Evolutionary conservation across 2,329 filamentous ascomycete genomes (phyloP).

Genomic region (Clonostachys chloroleuca): DNA sequence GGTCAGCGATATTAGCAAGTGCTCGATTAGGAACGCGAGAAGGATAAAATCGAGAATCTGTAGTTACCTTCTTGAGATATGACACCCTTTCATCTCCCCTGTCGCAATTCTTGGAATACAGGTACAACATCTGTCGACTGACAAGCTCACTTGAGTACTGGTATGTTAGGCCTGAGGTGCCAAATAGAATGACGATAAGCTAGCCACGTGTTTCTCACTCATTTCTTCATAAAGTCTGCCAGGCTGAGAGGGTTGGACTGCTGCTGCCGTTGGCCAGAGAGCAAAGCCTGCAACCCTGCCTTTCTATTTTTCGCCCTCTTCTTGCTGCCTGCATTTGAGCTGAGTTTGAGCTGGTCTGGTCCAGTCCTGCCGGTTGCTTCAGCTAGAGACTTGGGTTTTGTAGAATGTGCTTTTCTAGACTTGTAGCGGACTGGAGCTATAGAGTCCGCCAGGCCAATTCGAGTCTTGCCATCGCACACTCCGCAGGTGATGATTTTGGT

Average conservation of each 20-base stretch:
- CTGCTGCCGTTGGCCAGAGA: constrained; percentile 46
- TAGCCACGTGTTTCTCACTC: not conserved
- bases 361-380: not conserved
- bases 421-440: not conserved
- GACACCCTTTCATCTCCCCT: no score
- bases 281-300: constrained; percentile 59
- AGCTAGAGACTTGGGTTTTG: not conserved
- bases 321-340: constrained; percentile 55
- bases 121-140: no score
- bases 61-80: no score
- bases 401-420: not conserved
- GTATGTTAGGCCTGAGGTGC: no score
- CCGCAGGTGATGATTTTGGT: constrained; percentile 39
- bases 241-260: constrained; percentile 42
- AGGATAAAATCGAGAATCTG: no score
- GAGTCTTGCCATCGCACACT: constrained; percentile 37
- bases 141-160: no score
- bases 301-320: constrained; percentile 63
- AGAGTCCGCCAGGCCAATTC: constrained; percentile 20
- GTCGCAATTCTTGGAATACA: no score
- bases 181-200: no score
- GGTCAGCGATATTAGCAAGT: no score
- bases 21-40: no score
- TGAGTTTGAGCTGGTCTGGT: constrained; percentile 11
- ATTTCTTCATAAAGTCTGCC: constrained; percentile 48